Evolutionary conservation across 164 flowering plant species (phyloP), one percentile per base, ranked within the genome.

Genomic region (Magnolia officinalis): DNA sequence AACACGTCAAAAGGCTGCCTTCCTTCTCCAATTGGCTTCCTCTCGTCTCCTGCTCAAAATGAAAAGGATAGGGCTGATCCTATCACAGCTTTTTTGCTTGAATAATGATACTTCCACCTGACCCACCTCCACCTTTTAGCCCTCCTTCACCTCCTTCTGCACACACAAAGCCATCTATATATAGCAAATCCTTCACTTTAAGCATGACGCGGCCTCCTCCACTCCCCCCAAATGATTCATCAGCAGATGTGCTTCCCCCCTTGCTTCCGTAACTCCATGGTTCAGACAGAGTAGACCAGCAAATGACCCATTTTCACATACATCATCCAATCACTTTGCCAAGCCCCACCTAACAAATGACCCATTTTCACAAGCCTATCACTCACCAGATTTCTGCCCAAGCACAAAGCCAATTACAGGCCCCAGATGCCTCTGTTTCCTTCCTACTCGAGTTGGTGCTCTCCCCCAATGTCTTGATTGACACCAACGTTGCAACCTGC

Each of bases 121-220:
- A 95, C 13, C 98, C 98, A 4, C 98, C 98, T 78, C 98, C 98
- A 14, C 94, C 93, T 74, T 80, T 75, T 2, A 68, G 55, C 58
- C 94, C 94, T 75, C 97, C 97, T 76, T 89, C 87, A 37, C 97
- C 98, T 72, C 98, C 98, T 80, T 90, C 95, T 31, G 94, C 94
- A 72, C 83, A 77, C 23, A 95, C 83, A 65, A 91, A 87, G 77
- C 98, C 98, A 84, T 89, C 87, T 76, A 90, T 13, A 80, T 84
- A 85, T 50, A 95, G 73, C 2, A 82, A 67, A 29, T 90, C 98
- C 75, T 83, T 87, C 64, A 89, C 88, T 49, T 77, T 76, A 79
- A 95, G 88, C 77, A 80, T 86, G 65, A 92, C 83, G 63, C 95
- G 89, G 52, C 98, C 98, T 69, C 98, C 98, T 58, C 98, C 98